Conservation (phyloP, 305 asterid genomes). For the Fraxinus platypoda region DNA sequence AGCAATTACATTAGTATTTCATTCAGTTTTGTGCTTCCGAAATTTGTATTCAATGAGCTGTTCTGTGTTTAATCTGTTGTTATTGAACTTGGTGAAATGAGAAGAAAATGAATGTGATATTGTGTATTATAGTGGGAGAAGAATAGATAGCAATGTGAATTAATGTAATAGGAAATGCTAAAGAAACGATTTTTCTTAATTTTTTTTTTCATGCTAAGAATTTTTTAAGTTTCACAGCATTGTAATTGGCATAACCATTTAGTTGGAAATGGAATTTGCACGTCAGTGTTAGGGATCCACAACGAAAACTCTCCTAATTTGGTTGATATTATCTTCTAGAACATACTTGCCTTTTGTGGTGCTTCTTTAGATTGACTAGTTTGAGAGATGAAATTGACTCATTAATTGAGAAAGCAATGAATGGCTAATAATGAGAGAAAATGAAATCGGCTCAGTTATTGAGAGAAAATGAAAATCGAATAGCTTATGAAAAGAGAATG, state of each 20-base stretch:
- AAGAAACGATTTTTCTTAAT: background rate
- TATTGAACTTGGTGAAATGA: background rate
- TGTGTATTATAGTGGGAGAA: background rate
- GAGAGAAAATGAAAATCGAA: background rate
- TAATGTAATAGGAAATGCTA: background rate
- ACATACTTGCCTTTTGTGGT: background rate
- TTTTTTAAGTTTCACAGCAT: background rate
- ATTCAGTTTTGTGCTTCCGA: background rate
- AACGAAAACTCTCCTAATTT: background rate
- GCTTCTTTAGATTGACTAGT: background rate
- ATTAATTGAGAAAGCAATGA: background rate
- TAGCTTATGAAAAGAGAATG: background rate
- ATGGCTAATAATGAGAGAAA: background rate
- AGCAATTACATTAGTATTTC: background rate
- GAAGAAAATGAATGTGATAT: background rate
- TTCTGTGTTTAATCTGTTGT: background rate
- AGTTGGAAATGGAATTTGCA: background rate
- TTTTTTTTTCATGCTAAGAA: background rate
- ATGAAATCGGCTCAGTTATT: background rate
- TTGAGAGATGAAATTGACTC: background rate
- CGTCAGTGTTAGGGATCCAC: background rate
- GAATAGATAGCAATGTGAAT: background rate
- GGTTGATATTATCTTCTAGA: background rate
- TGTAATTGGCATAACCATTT: background rate
- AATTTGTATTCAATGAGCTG: background rate